Base-by-base conservation (phyloP, 1,284 basidiomycete species). In the Pascua guehoae region DNA sequence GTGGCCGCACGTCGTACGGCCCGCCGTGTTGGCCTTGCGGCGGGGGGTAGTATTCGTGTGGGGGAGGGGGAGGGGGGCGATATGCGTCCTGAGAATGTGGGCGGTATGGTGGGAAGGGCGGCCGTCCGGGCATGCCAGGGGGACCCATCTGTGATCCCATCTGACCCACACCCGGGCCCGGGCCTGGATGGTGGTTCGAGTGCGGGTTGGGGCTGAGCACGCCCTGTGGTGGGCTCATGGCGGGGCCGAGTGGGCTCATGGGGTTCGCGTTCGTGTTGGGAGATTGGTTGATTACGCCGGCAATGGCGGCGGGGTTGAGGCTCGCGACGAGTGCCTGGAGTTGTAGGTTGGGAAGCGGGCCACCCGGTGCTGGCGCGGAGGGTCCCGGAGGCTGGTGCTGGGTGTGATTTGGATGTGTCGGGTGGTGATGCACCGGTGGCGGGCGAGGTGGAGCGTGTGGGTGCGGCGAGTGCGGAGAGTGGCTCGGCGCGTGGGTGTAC, bases 311-410 rank as follows among this genome's bases (percentile, higher is more conserved):
- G 1, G 72, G 69, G 52, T 74, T 68, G 3, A 75, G 65, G 52
- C 59, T 69, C 24, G 68, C 65, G 66, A 75, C 67, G 37, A 75
- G 65, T 10, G 66, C 70, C 61, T 70, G 66, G 1, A 75, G 61
- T 47, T 72, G 57, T 4, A 64, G 72, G 50, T 70, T 69, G 40
- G 77, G 73, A 1, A 72, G 62, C 3, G 65, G 57, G 11, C 63
- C 45, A 5, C 14, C 36, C 16, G 14, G 17, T 36, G 41, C 16
- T 4, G 45, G 41, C 5, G 51, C 39, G 47, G 36, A 63, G 60
- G 41, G 68, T 17, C 49, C 40, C 8, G 14, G 69, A 46, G 15
- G n/a, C n/a, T n/a, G n/a, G 68, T 47, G 18, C 67, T 17, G 64
- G 56, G 10, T 73, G 68, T 42, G 46, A 12, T 12, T 44, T 38